Conservation (phyloP, 2,329 filamentous ascomycete species). For the Onygena corvina region DNA sequence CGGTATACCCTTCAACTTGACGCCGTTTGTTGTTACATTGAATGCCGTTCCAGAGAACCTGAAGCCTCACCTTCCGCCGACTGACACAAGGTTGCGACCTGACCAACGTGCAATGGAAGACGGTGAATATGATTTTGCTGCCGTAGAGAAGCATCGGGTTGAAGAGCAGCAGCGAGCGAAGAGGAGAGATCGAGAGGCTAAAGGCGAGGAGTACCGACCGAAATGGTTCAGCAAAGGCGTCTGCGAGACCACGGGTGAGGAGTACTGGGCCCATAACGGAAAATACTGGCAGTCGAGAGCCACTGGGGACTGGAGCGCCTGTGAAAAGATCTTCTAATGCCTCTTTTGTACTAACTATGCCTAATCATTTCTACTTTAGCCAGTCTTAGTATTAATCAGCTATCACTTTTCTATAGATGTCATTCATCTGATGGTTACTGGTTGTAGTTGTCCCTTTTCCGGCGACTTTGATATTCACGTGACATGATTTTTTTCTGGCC, state of each 20-base stretch:
- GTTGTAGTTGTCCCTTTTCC: too few species aligned
- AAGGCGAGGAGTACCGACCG: slow-evolving; percentile 68
- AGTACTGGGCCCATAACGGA: slow-evolving; percentile 80
- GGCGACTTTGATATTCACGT: not conserved
- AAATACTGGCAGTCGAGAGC: slow-evolving; percentile 70
- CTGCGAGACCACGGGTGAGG: slow-evolving; percentile 71
- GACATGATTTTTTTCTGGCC: not conserved
- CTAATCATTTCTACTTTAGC: not conserved
- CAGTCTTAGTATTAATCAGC: not conserved
- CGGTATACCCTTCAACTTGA: slow-evolving; percentile 92
- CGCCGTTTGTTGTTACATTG: slow-evolving; percentile 86
- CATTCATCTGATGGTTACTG: too few species aligned
- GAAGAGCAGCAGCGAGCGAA: slow-evolving; percentile 82
- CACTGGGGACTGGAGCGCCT: slow-evolving; percentile 54
- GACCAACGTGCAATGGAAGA: slow-evolving; percentile 98
- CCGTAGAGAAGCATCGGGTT: slow-evolving; percentile 83
- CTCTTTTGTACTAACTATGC: not conserved
- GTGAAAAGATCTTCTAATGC: slow-evolving; percentile 59
- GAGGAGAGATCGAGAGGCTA: slow-evolving; percentile 58
- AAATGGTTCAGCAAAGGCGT: slow-evolving; percentile 69
- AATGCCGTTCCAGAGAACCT: slow-evolving; percentile 86
- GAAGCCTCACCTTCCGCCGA: slow-evolving; percentile 66
- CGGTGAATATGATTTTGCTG: slow-evolving; percentile 88
- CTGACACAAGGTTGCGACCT: slow-evolving; percentile 81
- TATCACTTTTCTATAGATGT: too few species aligned